Conservation (phyloP, 2,329 filamentous ascomycete genomes). For the Monosporascus sp. region DNA sequence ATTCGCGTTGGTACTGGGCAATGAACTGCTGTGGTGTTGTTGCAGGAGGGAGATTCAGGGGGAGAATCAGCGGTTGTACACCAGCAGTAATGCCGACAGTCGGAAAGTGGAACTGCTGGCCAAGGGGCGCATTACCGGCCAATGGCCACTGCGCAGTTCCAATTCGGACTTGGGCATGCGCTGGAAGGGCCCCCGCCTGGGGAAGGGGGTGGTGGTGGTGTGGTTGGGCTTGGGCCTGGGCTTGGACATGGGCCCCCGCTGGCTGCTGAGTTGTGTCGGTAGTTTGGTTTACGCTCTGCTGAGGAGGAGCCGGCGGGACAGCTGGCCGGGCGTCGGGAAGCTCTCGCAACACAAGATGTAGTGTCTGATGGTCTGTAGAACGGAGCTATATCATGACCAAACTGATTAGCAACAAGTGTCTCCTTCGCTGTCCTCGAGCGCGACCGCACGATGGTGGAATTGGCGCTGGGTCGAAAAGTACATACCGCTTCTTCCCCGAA, state of each 20-base stretch:
- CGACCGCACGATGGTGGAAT: neutral
- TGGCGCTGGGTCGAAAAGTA: neutral
- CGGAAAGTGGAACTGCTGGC: neutral
- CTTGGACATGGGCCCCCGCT: constrained; percentile 8
- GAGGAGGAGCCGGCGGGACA: constrained; percentile 9
- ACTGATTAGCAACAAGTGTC: constrained; percentile 6
- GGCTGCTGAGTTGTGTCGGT: constrained; percentile 11
- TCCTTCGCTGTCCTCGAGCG: neutral
- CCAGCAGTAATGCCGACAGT: neutral
- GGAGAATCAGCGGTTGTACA: constrained; percentile 2
- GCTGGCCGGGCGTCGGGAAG: constrained; percentile 18
- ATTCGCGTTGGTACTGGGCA: constrained; percentile 12
- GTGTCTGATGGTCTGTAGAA: constrained; percentile 20
- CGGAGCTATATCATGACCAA: constrained; percentile 19
- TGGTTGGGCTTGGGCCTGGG: constrained; percentile 8
- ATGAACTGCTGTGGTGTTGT: constrained; percentile 15
- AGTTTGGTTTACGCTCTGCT: constrained; percentile 3
- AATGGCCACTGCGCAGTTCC: constrained; percentile 4
- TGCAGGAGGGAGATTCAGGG: constrained; percentile 9
- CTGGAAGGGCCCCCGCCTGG: constrained; percentile 2
- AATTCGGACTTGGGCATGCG: constrained; percentile 10
- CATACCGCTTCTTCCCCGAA: constrained; percentile 52
- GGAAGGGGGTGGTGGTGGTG: constrained; percentile 9
- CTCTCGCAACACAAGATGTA: constrained; percentile 30
- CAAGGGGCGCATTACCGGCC: neutral